Evolutionary conservation across 148 eudicot species (phyloP).

Genomic region (Fagopyrum esculentum): DNA sequence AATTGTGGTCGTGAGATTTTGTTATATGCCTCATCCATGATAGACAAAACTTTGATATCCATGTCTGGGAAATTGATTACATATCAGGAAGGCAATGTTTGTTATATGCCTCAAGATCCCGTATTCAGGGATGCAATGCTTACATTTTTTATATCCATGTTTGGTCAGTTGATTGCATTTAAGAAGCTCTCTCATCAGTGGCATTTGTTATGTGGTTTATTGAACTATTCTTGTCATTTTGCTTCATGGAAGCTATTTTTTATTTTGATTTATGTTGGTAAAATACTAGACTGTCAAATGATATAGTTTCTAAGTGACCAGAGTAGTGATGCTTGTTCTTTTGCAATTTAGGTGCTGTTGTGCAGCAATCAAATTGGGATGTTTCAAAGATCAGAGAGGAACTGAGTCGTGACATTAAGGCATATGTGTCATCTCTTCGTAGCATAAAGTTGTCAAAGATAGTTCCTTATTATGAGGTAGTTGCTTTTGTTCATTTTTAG

Average conservation of each 20-base stretch:
- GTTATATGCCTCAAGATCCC: no score
- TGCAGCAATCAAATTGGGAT: slow-evolving; percentile 41
- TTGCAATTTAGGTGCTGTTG: slow-evolving; percentile 27
- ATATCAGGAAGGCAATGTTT: no score
- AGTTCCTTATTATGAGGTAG: slow-evolving; percentile 28
- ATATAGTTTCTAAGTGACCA: no score
- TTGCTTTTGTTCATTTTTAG: background rate
- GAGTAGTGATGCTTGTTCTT: background rate
- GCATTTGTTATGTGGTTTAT: background rate
- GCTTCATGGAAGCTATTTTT: background rate
- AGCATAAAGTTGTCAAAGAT: slow-evolving; percentile 27
- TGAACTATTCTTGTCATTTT: background rate
- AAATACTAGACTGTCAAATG: background rate
- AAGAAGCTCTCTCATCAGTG: background rate
- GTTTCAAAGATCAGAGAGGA: slow-evolving; percentile 33
- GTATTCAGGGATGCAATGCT: no score
- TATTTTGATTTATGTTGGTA: background rate
- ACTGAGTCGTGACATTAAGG: slow-evolving; percentile 40
- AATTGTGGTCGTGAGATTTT: no score
- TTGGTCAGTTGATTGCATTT: no score
- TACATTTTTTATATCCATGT: no score
- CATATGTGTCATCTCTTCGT: slow-evolving; percentile 26
- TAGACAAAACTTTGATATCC: no score
- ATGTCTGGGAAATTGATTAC: no score
- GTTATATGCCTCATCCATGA: background rate